phyloP scores from a whole-genome alignment of 2,329 filamentous ascomycete genomes.

The Mycogone perniciosa region DNA sequence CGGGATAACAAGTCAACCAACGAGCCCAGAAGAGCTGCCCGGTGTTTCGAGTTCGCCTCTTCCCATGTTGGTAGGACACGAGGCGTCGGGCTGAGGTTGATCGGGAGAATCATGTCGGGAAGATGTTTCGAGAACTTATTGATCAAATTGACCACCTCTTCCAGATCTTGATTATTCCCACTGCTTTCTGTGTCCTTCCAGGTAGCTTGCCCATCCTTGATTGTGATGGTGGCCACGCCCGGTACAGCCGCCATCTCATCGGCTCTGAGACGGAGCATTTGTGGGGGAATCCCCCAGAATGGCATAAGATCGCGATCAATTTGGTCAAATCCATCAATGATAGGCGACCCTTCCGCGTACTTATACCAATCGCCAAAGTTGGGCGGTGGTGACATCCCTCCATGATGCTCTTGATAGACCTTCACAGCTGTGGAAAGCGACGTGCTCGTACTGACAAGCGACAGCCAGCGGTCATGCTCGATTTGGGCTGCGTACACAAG shows the following conservation, averaged over 20 bases:
- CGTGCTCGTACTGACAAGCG: constrained; percentile 40
- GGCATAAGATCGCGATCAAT: constrained; percentile 69
- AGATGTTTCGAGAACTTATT: constrained; percentile 63
- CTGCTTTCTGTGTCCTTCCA: constrained; percentile 30
- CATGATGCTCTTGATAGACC: constrained; percentile 45
- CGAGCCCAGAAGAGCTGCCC: constrained; percentile 20
- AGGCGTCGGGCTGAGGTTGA: constrained; percentile 58
- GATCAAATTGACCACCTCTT: constrained; percentile 58
- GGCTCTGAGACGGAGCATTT: constrained; percentile 57
- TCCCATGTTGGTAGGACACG: constrained; percentile 52
- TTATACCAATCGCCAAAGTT: constrained; percentile 82
- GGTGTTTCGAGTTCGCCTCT: constrained; percentile 32
- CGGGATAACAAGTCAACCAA: constrained; percentile 25
- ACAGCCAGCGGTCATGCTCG: constrained; percentile 43
- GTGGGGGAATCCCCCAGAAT: constrained; percentile 69
- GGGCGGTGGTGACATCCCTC: constrained; percentile 67
- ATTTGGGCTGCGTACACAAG: constrained; percentile 44
- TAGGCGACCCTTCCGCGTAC: constrained; percentile 63
- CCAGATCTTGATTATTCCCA: constrained; percentile 30
- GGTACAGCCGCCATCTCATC: constrained; percentile 33
- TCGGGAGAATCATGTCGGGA: constrained; percentile 76
- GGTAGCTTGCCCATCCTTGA: constrained; percentile 57
- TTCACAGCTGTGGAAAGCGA: constrained; percentile 40
- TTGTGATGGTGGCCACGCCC: constrained; percentile 44
- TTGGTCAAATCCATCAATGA: constrained; percentile 77